These are phyloP conservation scores for Punica granatum DNA, from an alignment of 345 rosid genomes.

Conservation along the genomic window DNA sequence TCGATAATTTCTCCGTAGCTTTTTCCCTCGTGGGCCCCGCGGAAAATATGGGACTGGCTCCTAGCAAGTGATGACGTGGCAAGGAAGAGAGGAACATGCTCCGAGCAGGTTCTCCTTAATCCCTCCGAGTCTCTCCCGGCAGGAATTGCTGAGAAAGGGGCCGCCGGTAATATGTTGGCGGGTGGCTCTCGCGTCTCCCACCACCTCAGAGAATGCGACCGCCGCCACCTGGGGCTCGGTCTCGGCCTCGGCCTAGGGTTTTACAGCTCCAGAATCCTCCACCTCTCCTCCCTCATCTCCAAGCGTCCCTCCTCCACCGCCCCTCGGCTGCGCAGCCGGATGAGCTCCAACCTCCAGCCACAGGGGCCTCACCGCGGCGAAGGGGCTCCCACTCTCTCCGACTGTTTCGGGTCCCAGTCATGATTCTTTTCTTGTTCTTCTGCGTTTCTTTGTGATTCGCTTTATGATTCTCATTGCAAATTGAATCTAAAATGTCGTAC, in stretches of 20 bases:
- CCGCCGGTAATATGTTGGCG: conserved; percentile 43
- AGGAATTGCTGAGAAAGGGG: neutral
- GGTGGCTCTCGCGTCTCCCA: conserved; percentile 66
- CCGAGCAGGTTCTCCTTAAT: no score
- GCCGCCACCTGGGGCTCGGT: conserved; percentile 14
- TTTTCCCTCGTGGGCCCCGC: neutral
- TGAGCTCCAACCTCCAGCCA: conserved; percentile 17
- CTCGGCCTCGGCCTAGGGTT: conserved; percentile 39
- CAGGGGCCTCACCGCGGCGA: conserved; percentile 35
- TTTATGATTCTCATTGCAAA: neutral
- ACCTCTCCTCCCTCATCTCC: conserved; percentile 39
- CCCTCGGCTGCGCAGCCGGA: neutral
- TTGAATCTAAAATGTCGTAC: neutral
- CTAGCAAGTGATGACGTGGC: conserved; percentile 7
- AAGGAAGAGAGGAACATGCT: neutral
- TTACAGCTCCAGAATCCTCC: conserved; percentile 33
- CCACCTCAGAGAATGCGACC: conserved; percentile 41
- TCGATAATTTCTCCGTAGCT: no score
- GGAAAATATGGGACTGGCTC: neutral
- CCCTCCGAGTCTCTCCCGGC: no score
- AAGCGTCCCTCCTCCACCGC: conserved; percentile 35
- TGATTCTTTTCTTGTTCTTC: conserved; percentile 3
- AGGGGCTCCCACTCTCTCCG: conserved; percentile 31
- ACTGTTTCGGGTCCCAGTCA: conserved; percentile 44
- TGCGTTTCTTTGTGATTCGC: conserved; percentile 2